A percentile compares a stretch with the other conserved stretches of the same genome.
Evolutionary conservation across 768 basidiomycete species (phyloP).

Genomic region (Rhizopogon roseolus): DNA sequence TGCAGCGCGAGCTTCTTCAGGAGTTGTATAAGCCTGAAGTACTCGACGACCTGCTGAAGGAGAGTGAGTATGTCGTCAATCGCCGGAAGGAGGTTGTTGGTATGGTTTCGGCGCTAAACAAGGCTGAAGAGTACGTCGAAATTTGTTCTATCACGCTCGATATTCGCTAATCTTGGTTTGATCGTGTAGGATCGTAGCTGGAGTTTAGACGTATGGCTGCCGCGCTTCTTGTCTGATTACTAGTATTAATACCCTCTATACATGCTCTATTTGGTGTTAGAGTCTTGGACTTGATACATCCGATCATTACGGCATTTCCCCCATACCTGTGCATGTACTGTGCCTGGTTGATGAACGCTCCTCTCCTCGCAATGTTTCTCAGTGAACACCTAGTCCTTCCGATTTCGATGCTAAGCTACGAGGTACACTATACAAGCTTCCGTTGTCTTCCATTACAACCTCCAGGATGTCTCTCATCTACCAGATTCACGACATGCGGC

Average conservation of each 20-base stretch:
- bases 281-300: constrained; percentile 2
- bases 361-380: neutral
- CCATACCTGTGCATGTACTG: too few relatives aligned
- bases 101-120: constrained; percentile 93
- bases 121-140: constrained; percentile 78
- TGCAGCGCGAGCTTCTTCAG: constrained; percentile 91
- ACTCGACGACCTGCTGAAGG: constrained; percentile 91
- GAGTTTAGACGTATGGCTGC: constrained; percentile 35
- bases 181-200: constrained; percentile 52
- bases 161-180: constrained; percentile 8
- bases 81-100: constrained; percentile 91
- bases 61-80: constrained; percentile 84
- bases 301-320: neutral
- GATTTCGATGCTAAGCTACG: neutral
- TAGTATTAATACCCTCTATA: constrained; percentile 26
- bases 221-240: constrained; percentile 9
- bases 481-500: neutral
- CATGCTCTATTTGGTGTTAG: constrained; percentile 11
- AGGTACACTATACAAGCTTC: constrained; percentile 13
- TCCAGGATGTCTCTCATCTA: constrained; percentile 4
- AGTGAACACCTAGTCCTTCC: neutral
- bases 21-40: constrained; percentile 98
- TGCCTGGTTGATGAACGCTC: neutral
- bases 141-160: constrained; percentile 1
- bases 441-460: constrained; percentile 14